Evolutionary conservation across 2,329 filamentous ascomycete species (phyloP), one percentile per base, ranked within the genome.

Genomic region (Fusarium kyushuense): DNA sequence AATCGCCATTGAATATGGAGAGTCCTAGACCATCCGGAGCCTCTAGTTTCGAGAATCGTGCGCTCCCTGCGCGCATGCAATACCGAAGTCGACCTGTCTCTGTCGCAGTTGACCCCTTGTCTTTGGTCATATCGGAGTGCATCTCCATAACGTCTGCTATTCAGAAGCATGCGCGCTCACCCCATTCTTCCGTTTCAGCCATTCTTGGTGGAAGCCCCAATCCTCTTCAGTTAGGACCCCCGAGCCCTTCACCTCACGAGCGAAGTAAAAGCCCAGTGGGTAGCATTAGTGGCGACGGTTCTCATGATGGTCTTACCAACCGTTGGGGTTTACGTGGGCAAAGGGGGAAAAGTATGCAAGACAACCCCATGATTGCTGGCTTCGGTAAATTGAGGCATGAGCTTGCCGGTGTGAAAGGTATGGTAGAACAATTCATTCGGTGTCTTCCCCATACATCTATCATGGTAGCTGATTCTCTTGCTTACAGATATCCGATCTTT

Each of bases 91-190:
- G 86, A 19, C 86, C 86, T 9, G 85, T 94, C 32, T 88, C 92
- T 33, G 93, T 97, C 66, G 93, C 94, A 42, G 91, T 97, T 71
- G 93, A 97, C 75, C 94, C 94, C 2, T 90, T 97, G 58, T 94
- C 94, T 48, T 84, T 99, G 74, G 94, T 99, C 70, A 97, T 97
- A 67, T 97, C 95, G 80, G 96, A 99, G 89, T 99, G 96, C 80
- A 98, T 98, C 77, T 95, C 94, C 45, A 95, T 99, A 81, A 98
- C 96, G 16, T 97, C 95, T 66, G 94, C 94, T 64, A 97, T 99
- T 87, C 94, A 97, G 76, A 99, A 99, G 82, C 91, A 97, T 87
- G 92, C 94, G 69, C 92, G 96, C 70, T 98, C 95, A 85, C 93
- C 94, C 47, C 94, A 98, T 78, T 97, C 94, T 14, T 97, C 94